phyloP scores from a whole-genome alignment of 495 filamentous ascomycete genomes.

The Aspergillus bertholletiae region DNA sequence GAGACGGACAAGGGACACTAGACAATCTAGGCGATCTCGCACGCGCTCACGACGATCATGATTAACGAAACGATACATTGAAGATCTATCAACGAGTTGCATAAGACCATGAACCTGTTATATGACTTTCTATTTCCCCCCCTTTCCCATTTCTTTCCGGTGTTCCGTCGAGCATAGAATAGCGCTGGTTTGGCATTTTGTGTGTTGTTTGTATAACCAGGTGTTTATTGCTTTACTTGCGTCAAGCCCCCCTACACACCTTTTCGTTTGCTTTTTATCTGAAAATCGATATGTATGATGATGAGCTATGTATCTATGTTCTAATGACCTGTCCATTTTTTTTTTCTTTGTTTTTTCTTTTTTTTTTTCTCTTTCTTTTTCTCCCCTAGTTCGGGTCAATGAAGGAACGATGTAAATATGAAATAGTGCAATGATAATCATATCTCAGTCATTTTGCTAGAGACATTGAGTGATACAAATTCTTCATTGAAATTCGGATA shows the following conservation, averaged over 20 bases:
- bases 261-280: background rate
- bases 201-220: conserved; percentile 7
- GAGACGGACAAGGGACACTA: too few relatives aligned
- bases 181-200: conserved; percentile 21
- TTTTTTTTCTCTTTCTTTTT: conserved; percentile 8
- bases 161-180: conserved; percentile 24
- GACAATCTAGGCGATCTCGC: conserved; percentile 40
- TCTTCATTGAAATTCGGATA: background rate
- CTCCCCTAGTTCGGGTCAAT: conserved; percentile 3
- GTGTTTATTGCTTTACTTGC: background rate
- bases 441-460: background rate
- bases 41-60: conserved; percentile 30
- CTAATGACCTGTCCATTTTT: conserved; percentile 12
- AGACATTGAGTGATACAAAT: background rate
- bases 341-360: conserved; percentile 12
- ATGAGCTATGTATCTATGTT: conserved; percentile 20
- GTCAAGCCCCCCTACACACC: background rate
- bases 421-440: conserved; percentile 1
- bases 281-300: conserved; percentile 29
- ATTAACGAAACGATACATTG: background rate
- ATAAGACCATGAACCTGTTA: conserved; percentile 1
- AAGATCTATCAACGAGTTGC: conserved; percentile 5
- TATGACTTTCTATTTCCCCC: background rate
- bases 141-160: conserved; percentile 3
- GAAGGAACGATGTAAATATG: conserved; percentile 32